phyloP scores from a whole-genome alignment of 2,329 filamentous ascomycete genomes.

The Neofusicoccum parvum region DNA sequence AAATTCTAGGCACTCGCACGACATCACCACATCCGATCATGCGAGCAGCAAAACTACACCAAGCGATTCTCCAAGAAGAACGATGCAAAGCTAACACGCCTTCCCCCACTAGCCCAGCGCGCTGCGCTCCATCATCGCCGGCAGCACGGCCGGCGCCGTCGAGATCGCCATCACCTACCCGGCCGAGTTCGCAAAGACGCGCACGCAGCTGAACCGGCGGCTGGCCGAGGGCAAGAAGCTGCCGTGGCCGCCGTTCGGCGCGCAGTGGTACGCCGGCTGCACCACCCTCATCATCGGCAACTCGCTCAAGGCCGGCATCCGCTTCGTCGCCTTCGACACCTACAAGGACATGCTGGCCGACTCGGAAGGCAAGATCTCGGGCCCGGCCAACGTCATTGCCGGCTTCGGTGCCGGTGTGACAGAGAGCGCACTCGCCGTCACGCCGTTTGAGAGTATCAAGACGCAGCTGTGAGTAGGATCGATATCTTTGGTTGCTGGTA shows the following conservation, averaged over 20 bases:
- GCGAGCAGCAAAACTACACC: neutral
- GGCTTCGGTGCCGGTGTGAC: slow-evolving; percentile 95
- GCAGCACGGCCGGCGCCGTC: slow-evolving; percentile 88
- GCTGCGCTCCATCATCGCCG: slow-evolving; percentile 86
- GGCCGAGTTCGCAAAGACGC: slow-evolving; percentile 94
- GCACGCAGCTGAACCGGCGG: slow-evolving; percentile 87
- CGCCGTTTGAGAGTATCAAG: slow-evolving; percentile 97
- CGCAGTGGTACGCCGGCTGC: slow-evolving; percentile 96
- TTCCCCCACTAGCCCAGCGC: slow-evolving; percentile 64
- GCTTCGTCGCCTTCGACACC: slow-evolving; percentile 94
- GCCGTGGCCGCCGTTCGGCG: slow-evolving; percentile 90
- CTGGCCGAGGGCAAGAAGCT: slow-evolving; percentile 82
- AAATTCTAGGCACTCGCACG: neutral
- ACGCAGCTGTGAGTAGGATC: slow-evolving; percentile 67
- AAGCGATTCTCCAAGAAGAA: neutral
- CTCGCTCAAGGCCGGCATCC: slow-evolving; percentile 91
- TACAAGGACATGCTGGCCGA: slow-evolving; percentile 85
- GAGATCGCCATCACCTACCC: slow-evolving; percentile 97
- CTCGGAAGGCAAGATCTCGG: slow-evolving; percentile 82
- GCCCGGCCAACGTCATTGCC: slow-evolving; percentile 86
- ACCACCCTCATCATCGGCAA: slow-evolving; percentile 97
- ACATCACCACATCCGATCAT: neutral
- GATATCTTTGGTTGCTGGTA: neutral
- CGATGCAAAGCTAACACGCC: neutral
- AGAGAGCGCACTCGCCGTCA: slow-evolving; percentile 90